phyloP scores from a whole-genome alignment of 2,329 filamentous ascomycete species.

The Cladosporium austrohemisphaericum region DNA sequence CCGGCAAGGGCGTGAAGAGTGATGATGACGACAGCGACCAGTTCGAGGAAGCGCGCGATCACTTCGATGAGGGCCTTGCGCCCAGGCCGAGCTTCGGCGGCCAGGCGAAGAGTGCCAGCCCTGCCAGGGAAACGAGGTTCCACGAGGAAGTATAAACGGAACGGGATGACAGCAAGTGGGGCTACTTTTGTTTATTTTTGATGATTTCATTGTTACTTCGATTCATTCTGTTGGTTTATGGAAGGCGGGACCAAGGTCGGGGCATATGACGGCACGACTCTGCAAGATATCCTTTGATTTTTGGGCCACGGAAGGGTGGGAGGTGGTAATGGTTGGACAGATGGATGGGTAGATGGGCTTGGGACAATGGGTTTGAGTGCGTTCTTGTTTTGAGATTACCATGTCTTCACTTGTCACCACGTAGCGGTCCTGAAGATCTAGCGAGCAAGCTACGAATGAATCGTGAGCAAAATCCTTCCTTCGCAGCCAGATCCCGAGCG shows the following conservation, averaged over 20 bases:
- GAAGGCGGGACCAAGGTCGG: background rate
- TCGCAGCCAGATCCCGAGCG: too few species aligned
- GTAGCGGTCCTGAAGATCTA: too few species aligned
- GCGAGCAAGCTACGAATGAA: too few species aligned
- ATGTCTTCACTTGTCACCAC: too few species aligned
- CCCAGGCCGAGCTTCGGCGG: constrained; percentile 40
- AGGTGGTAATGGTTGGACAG: constrained; percentile 4
- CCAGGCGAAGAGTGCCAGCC: constrained; percentile 45
- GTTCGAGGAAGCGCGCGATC: constrained; percentile 52
- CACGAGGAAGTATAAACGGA: constrained; percentile 50
- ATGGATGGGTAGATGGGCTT: too few species aligned
- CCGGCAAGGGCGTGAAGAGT: constrained; percentile 27
- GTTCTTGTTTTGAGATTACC: background rate
- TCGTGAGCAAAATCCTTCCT: too few species aligned
- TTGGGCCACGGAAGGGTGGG: background rate
- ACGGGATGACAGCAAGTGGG: background rate
- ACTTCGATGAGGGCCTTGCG: constrained; percentile 46
- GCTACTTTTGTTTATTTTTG: background rate
- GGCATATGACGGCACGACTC: background rate
- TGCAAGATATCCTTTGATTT: constrained; percentile 9
- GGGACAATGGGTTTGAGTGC: background rate
- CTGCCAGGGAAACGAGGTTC: constrained; percentile 57
- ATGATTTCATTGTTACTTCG: background rate
- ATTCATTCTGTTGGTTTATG: background rate
- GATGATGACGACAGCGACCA: constrained; percentile 42